These are phyloP conservation scores for Gliomastix tumulicola DNA, from an alignment of 2,329 filamentous ascomycete species.

Conservation along the genomic window DNA sequence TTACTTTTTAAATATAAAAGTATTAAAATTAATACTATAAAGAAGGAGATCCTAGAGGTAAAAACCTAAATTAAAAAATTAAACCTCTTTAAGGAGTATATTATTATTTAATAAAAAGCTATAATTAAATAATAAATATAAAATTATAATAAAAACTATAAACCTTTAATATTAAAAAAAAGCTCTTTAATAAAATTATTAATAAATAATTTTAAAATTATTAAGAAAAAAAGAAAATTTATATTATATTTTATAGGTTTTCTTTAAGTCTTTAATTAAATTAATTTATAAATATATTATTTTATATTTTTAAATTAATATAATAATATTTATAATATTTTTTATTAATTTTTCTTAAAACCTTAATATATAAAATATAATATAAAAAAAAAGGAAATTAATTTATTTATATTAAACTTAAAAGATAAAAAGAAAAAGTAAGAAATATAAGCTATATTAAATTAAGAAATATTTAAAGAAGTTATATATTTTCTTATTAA, in stretches of 20 bases:
- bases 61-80: background rate
- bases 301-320: slow-evolving; percentile 1
- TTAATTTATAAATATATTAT: slow-evolving; percentile 2
- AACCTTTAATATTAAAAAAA: slow-evolving; percentile 1
- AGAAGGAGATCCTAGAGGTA: too few species aligned
- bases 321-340: slow-evolving; percentile 2
- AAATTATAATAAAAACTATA: background rate
- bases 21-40: background rate
- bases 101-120: background rate
- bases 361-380: background rate
- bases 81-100: background rate
- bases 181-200: background rate
- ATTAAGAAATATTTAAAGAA: background rate
- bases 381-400: slow-evolving; percentile 1
- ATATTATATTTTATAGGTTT: slow-evolving; percentile 3
- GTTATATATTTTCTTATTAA: background rate
- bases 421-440: background rate
- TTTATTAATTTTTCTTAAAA: background rate
- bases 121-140: background rate
- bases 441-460: background rate
- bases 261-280: background rate
- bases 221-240: background rate
- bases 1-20: background rate
- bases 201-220: background rate
- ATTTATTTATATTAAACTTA: background rate